Conservation (phyloP, 2,329 filamentous ascomycete genomes). For the Claviceps sp. region DNA sequence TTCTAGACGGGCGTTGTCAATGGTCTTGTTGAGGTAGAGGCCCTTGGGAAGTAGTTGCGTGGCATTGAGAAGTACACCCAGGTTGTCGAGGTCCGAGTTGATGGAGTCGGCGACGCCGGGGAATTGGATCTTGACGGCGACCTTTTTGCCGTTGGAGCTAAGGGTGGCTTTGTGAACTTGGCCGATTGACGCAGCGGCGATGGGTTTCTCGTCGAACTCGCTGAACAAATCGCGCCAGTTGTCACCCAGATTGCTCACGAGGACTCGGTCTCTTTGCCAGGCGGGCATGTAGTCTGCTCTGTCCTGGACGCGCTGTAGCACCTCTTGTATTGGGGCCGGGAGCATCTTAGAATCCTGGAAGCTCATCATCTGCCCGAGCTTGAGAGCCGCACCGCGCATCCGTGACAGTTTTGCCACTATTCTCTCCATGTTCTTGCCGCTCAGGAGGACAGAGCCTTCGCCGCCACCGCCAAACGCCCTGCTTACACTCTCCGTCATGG, state of each 20-base stretch:
- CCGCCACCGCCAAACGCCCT: slow-evolving; percentile 57
- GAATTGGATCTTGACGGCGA: slow-evolving; percentile 96
- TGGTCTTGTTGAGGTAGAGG: slow-evolving; percentile 91
- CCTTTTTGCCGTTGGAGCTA: slow-evolving; percentile 56
- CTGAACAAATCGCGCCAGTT: slow-evolving; percentile 77
- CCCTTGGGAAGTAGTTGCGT: slow-evolving; percentile 83
- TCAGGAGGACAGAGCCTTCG: slow-evolving; percentile 72
- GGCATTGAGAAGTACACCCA: slow-evolving; percentile 79
- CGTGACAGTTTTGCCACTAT: slow-evolving; percentile 84
- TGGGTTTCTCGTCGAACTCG: slow-evolving; percentile 78
- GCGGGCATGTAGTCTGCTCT: slow-evolving; percentile 96
- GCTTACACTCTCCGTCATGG: slow-evolving; percentile 72
- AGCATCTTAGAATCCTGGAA: slow-evolving; percentile 97
- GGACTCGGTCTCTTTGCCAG: slow-evolving; percentile 78
- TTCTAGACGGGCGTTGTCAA: slow-evolving; percentile 84
- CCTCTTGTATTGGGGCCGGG: slow-evolving; percentile 71
- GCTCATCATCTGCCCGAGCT: slow-evolving; percentile 95
- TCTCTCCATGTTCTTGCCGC: slow-evolving; percentile 80
- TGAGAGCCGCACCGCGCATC: slow-evolving; percentile 94
- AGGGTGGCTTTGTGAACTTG: slow-evolving; percentile 84
- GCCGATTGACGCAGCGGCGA: slow-evolving; percentile 92
- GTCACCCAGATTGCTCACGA: slow-evolving; percentile 62
- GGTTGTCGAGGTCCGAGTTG: slow-evolving; percentile 88
- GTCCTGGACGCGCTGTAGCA: slow-evolving; percentile 89
- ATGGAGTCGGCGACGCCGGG: slow-evolving; percentile 93